A percentile compares a stretch with the other conserved stretches of the same genome.
These are phyloP conservation scores for Ogataea methylovora DNA, from an alignment of 805 yeast genomes.

Conservation along the genomic window DNA sequence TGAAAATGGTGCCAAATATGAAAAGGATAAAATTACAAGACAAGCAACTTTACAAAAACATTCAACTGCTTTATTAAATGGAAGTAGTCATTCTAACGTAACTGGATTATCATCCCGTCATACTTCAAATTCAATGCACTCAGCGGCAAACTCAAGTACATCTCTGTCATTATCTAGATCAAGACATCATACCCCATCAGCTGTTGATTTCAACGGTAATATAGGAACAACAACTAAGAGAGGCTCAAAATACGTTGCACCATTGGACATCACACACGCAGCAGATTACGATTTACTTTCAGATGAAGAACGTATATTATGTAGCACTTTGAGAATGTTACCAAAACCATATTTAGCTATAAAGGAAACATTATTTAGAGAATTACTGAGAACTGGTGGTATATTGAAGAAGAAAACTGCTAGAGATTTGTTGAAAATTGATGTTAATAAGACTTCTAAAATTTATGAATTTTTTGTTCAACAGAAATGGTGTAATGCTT, in stretches of 20 bases:
- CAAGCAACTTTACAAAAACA: slow-evolving; percentile 1
- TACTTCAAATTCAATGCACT: slow-evolving; percentile 9
- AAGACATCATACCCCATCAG: neutral
- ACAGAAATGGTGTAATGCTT: slow-evolving; percentile 71
- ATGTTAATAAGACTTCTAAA: slow-evolving; percentile 76
- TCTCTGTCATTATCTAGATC: slow-evolving; percentile 1
- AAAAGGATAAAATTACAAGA: slow-evolving; percentile 75
- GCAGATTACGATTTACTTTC: slow-evolving; percentile 78
- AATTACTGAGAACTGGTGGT: slow-evolving; percentile 81
- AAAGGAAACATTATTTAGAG: slow-evolving; percentile 83
- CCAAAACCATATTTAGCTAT: slow-evolving; percentile 95
- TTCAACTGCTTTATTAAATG: neutral
- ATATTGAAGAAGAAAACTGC: slow-evolving; percentile 74
- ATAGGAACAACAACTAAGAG: slow-evolving; percentile 30
- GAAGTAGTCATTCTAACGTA: neutral
- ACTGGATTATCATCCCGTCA: slow-evolving; percentile 4
- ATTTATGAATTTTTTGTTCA: slow-evolving; percentile 89
- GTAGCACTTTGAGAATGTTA: slow-evolving; percentile 72
- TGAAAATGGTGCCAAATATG: slow-evolving; percentile 79
- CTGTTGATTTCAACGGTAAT: slow-evolving; percentile 7
- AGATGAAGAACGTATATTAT: slow-evolving; percentile 80
- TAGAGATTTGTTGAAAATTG: slow-evolving; percentile 77
- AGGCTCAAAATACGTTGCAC: slow-evolving; percentile 31
- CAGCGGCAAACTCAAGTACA: neutral
- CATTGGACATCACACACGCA: slow-evolving; percentile 66